A percentile compares a stretch with the other conserved stretches of the same genome.
Evolutionary conservation across 2,329 filamentous ascomycete species (phyloP).

Genomic region (Curvularia hawaiiensis): DNA sequence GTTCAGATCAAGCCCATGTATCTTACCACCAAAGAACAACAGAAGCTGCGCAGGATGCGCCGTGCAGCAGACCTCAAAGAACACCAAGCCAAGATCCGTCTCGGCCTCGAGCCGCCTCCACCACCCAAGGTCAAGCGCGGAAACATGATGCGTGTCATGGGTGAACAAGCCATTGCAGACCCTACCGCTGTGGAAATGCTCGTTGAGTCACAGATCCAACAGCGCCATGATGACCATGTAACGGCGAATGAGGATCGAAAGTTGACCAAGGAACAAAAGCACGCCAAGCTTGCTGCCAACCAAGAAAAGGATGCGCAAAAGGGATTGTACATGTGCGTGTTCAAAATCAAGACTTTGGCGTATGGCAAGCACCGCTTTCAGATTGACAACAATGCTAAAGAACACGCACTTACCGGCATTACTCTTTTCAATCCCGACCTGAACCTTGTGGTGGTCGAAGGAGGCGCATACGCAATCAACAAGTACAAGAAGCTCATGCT

Average conservation of each 20-base stretch:
- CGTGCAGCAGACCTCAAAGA: conserved; percentile 95
- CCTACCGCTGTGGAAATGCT: conserved; percentile 95
- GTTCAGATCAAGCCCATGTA: conserved; percentile 87
- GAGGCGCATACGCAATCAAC: conserved; percentile 79
- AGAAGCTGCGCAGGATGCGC: conserved; percentile 86
- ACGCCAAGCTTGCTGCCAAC: conserved; percentile 80
- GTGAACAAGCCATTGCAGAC: conserved; percentile 91
- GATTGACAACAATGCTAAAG: conserved; percentile 89
- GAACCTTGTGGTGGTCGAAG: conserved; percentile 89
- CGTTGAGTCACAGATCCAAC: conserved; percentile 90
- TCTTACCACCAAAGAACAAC: conserved; percentile 87
- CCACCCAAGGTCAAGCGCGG: conserved; percentile 96
- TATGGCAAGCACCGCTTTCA: conserved; percentile 95
- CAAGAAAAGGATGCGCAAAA: conserved; percentile 88
- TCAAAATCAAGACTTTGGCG: conserved; percentile 85
- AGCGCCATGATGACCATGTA: conserved; percentile 80
- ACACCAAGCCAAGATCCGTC: conserved; percentile 90
- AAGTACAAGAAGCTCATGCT: conserved; percentile 93
- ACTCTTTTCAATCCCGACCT: conserved; percentile 90
- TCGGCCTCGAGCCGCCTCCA: conserved; percentile 87
- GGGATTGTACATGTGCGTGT: conserved; percentile 84
- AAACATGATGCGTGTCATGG: conserved; percentile 96
- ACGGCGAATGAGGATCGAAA: conserved; percentile 81
- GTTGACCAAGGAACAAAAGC: conserved; percentile 83
- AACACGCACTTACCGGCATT: conserved; percentile 84